Evolutionary conservation across 768 basidiomycete species (phyloP).

Genomic region (Auricularia sp.): DNA sequence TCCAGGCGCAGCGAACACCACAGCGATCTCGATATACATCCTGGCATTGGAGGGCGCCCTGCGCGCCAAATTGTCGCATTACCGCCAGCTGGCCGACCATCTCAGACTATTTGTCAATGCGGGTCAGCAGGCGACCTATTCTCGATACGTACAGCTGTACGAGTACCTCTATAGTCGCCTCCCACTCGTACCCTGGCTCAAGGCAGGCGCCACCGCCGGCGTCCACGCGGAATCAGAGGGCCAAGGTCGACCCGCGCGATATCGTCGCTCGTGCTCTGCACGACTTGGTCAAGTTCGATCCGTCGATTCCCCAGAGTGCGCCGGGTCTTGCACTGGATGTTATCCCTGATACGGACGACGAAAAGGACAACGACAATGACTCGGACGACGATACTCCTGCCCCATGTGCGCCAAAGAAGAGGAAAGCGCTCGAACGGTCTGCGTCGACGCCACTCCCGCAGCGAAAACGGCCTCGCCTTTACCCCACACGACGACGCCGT

Average conservation of each 20-base stretch:
- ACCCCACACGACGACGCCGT: no score
- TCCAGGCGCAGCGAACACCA: not conserved
- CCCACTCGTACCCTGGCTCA: not conserved
- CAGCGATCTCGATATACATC: not conserved
- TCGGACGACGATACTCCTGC: no score
- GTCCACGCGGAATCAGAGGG: no score
- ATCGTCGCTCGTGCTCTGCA: not conserved
- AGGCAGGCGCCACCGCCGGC: not conserved
- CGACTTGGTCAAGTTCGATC: not conserved
- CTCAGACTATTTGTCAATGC: not conserved
- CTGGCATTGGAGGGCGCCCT: not conserved
- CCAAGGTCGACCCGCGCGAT: conserved; percentile 1
- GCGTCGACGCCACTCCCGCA: no score
- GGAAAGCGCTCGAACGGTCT: no score
- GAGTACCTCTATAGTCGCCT: not conserved
- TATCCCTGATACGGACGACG: no score
- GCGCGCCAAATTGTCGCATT: not conserved
- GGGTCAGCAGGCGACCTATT: not conserved
- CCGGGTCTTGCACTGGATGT: no score
- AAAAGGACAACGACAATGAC: no score
- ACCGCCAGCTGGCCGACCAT: not conserved
- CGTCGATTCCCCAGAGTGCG: not conserved
- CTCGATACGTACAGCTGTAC: not conserved
- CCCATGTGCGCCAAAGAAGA: not conserved
- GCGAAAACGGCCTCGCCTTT: no score